phyloP scores from a whole-genome alignment of 148 eudicot species.

The Cornus florida region DNA sequence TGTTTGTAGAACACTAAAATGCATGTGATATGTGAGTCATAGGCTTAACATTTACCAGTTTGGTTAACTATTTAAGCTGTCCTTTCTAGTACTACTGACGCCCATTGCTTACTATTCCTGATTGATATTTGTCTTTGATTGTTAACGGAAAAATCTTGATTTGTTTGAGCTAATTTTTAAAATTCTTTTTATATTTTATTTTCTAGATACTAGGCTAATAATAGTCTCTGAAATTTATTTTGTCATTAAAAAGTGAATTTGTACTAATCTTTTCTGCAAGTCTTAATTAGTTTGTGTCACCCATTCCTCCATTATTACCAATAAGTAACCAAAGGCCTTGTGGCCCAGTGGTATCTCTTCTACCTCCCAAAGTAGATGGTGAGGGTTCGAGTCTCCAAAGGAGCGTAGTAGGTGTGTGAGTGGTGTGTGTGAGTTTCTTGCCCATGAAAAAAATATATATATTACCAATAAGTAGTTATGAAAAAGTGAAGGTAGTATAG shows the following conservation, averaged over 20 bases:
- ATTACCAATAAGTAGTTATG: neutral
- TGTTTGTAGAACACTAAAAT: neutral
- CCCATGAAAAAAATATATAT: too few relatives aligned
- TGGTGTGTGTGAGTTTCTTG: too few relatives aligned
- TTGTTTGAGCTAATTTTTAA: neutral
- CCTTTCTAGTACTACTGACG: neutral
- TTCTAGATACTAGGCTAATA: too few relatives aligned
- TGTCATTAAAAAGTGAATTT: too few relatives aligned
- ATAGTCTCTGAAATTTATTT: too few relatives aligned
- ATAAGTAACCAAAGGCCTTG: too few relatives aligned
- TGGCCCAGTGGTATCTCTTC: too few relatives aligned
- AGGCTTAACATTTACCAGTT: neutral
- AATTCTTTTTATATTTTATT: too few relatives aligned
- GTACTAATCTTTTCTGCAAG: neutral
- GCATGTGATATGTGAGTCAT: neutral
- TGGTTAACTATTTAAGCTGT: neutral
- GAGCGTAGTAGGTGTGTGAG: too few relatives aligned
- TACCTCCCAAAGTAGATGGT: too few relatives aligned
- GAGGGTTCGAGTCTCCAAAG: too few relatives aligned
- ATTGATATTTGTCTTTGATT: too few relatives aligned
- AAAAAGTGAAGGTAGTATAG: neutral
- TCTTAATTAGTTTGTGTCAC: neutral
- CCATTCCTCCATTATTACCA: neutral
- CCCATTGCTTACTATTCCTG: neutral
- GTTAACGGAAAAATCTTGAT: neutral